Evolutionary conservation across 805 yeast genomes (phyloP).

Genomic region (Pichia scutulata): DNA sequence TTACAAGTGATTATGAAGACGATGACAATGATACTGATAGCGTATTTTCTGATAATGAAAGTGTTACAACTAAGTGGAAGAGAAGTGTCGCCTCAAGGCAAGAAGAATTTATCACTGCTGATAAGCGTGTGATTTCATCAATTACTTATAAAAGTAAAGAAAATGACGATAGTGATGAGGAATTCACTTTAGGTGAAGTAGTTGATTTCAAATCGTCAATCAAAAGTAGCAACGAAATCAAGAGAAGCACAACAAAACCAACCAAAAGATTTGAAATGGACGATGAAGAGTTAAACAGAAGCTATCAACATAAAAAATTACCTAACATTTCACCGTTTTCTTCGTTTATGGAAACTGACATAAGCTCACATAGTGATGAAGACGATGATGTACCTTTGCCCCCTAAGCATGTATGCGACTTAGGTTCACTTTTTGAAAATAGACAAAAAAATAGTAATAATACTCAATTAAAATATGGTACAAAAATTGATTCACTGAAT

Average conservation of each 20-base stretch:
- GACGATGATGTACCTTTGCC: constrained; percentile 19
- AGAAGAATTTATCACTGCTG: constrained; percentile 5
- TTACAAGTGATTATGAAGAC: constrained; percentile 22
- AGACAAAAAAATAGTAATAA: neutral
- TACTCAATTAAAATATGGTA: neutral
- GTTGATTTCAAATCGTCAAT: constrained; percentile 18
- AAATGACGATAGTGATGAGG: constrained; percentile 11
- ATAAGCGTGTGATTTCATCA: neutral
- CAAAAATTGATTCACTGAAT: neutral
- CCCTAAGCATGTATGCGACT: constrained; percentile 21
- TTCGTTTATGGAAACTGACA: neutral
- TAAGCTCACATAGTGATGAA: neutral
- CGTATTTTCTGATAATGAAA: neutral
- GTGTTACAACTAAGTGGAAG: neutral
- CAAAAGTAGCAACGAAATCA: constrained; percentile 1
- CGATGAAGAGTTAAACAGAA: constrained; percentile 8
- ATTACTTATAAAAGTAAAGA: neutral
- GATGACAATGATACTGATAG: constrained; percentile 11
- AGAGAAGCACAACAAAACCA: neutral
- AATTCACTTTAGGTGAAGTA: constrained; percentile 18
- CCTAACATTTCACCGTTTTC: constrained; percentile 1
- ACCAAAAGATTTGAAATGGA: neutral
- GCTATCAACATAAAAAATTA: constrained; percentile 10
- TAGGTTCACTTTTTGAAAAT: constrained; percentile 14
- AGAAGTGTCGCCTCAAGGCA: constrained; percentile 12